Evolutionary conservation across 2,329 filamentous ascomycete genomes (phyloP).

Genomic region (Fusarium humuli): DNA sequence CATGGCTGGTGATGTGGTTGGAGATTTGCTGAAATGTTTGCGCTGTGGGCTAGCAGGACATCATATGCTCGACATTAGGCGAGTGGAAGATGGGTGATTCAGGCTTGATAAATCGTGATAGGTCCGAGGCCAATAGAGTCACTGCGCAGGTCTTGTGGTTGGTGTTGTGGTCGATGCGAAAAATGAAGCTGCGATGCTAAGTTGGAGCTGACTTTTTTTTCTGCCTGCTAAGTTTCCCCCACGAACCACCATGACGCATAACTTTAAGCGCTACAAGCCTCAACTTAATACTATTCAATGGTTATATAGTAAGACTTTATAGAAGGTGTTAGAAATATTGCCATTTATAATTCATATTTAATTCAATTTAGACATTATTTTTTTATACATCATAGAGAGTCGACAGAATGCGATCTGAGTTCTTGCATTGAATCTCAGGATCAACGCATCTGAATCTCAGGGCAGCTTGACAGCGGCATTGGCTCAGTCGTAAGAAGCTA

Average conservation of each 20-base stretch:
- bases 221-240: conserved; percentile 5
- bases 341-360: background rate
- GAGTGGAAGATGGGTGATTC: background rate
- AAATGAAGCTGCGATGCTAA: conserved; percentile 6
- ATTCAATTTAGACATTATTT: background rate
- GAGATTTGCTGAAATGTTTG: conserved; percentile 6
- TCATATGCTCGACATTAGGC: background rate
- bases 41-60: conserved; percentile 1
- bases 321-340: background rate
- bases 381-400: background rate
- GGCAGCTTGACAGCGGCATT: background rate
- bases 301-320: background rate
- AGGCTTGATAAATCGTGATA: background rate
- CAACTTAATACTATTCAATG: background rate
- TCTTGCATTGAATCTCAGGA: background rate
- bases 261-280: background rate
- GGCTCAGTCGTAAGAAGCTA: conserved; percentile 12
- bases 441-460: background rate
- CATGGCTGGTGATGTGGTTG: conserved; percentile 56
- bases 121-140: no score
- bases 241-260: conserved; percentile 14
- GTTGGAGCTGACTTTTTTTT: conserved; percentile 27
- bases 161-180: background rate
- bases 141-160: background rate
- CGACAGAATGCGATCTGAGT: background rate